Evolutionary conservation across 495 filamentous ascomycete genomes (phyloP), one percentile per base, ranked within the genome.

Genomic region (Lichenothelia convexa): DNA sequence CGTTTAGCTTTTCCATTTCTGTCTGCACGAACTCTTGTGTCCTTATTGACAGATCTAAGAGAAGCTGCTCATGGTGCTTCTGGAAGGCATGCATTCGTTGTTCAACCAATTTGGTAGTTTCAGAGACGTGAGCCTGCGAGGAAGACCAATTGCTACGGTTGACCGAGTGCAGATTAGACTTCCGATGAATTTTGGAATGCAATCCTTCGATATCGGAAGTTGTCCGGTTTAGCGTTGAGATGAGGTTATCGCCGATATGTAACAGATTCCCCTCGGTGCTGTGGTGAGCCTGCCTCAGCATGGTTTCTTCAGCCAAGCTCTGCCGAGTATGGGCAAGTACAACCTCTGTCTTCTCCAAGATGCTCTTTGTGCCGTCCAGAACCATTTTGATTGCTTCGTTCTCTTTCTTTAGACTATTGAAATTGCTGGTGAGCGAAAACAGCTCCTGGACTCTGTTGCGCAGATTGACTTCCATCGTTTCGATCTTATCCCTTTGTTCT

Each of bases 391-490:
- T 85, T 15, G 64, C 60, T 38, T 95, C 86, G 39, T 85, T 75
- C 32, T 94, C 82, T 35, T 84, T 80, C 54, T 83, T 91, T 42
- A 94, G 57, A 2, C 64, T 69, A 48, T 80, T 84, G 52, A 94
- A 87, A 43, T 73, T 84, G 17, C 73, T 77, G 5, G 82, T 93
- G 13, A 93, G 57, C 1, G 73, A 64, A 50, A 92, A 84, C 5
- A 95, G 65, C 50, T 97, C 83, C 46, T 94, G 81, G 1, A 84
- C 75, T 45, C 92, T 93, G 55, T 93, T 84, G 13, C 80, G 70
- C 13, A 95, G 64, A 41, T 82, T 91, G 18, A 68, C 68, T 47
- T 95, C 89, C 63, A 95, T 80, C 0, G 83, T 78, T 46, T 91
- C 87, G 32, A 95, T 91, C 54, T 80, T 85, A 43, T 85, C 81